Percentiles rank a stretch among this genome's conserved stretches.
Evolutionary conservation across 2,329 filamentous ascomycete species (phyloP).

Genomic region (Apiospora rasikravindrae): DNA sequence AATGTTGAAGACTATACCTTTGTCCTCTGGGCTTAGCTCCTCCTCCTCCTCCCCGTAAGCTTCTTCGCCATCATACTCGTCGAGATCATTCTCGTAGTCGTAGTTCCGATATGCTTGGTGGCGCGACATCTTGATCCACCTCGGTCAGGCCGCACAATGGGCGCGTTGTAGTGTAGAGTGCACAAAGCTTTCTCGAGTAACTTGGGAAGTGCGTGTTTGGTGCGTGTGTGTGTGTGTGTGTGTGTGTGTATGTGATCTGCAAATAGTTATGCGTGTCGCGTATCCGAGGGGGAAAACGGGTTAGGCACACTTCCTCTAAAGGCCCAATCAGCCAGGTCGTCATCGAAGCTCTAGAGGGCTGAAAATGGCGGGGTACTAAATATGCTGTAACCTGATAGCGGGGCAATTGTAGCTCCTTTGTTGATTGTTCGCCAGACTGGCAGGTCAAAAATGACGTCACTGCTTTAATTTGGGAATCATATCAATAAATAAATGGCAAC

Average conservation of each 20-base stretch:
- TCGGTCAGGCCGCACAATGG: neutral
- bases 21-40: constrained; percentile 44
- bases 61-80: constrained; percentile 52
- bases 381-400: neutral
- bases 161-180: neutral
- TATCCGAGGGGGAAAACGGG: neutral
- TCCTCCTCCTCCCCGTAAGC: constrained; percentile 51
- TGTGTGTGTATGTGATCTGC: neutral
- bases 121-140: constrained; percentile 46
- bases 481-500: too few species aligned
- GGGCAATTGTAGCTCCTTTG: neutral
- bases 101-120: constrained; percentile 54
- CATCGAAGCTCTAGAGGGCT: neutral
- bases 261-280: neutral
- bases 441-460: neutral
- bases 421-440: neutral
- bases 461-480: neutral
- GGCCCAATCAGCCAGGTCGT: constrained; percentile 5
- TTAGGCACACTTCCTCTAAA: neutral
- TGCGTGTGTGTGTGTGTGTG: too few species aligned
- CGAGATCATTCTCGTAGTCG: constrained; percentile 56
- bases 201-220: neutral
- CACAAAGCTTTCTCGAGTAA: neutral
- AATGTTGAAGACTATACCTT: constrained; percentile 28
- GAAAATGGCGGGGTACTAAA: neutral